Evolutionary conservation across 2,329 filamentous ascomycete species (phyloP), one percentile per base, ranked within the genome.

Genomic region (Fusarium protoensiforme): DNA sequence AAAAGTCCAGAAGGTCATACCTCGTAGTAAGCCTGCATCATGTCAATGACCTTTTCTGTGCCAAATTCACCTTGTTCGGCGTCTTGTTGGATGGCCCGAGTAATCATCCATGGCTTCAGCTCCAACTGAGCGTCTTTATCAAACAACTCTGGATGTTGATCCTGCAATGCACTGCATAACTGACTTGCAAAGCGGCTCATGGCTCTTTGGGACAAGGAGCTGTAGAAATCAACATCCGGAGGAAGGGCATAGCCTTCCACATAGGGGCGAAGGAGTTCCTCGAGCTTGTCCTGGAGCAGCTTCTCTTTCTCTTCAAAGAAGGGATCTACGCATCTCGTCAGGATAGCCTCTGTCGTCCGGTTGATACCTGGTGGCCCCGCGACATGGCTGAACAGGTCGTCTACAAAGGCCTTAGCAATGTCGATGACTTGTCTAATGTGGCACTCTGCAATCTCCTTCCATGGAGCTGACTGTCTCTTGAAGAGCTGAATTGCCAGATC

Each of bases 21-120:
- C 68, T 84, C 79, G 67, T 87, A 87, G 65, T 86, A 85, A 0
- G 80, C 79, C 57, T 83, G 69, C 77, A 86, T 84, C 69, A 84
- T 84, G 53, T 88, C 83, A 48, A 88, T 81, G 1, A 85, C 78
- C 1, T 81, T 81, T 0, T 83, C 79, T 0, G 80, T 83, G 1
- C 80, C 83, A 59, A 84, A 84, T 18, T 79, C 79, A 56, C 68
- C 69, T 3, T 59, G 60, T 16, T 76, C 72, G 71, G 71, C 7
- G 72, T 61, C 3, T 71, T 48, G 0, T 64, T 41, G 29, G 51
- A 78, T 38, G 6, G 65, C 71, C 1, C 57, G n/a, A 2, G 18
- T 41, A 8, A 76, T 67, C 54, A 59, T 60, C 5, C 57, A 58
- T 1, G n/a, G 59, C 1, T 48, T 65, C 3, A 75, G 13, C 7